Conservation (phyloP, 768 basidiomycete species). For the Heimioporus sp. region DNA sequence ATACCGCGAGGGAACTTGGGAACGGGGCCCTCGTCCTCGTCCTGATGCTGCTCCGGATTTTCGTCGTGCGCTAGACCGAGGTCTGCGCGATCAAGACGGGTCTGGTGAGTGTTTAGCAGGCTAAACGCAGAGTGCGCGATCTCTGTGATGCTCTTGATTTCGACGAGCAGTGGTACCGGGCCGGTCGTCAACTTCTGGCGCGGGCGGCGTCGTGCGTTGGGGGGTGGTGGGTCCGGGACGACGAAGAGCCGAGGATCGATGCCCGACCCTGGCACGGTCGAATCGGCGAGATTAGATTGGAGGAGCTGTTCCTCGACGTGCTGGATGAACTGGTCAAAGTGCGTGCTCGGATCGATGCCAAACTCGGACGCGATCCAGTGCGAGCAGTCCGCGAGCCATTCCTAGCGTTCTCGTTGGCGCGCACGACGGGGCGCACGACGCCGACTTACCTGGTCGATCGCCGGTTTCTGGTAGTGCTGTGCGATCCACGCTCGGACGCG, state of each 20-base stretch:
- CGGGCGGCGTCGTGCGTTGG: neutral
- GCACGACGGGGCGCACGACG: neutral
- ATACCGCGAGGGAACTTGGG: slow-evolving; percentile 82
- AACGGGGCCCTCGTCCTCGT: slow-evolving; percentile 65
- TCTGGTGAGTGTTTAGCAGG: slow-evolving; percentile 61
- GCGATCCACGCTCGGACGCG: slow-evolving; percentile 53
- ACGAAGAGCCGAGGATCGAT: slow-evolving; percentile 35
- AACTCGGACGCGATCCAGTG: slow-evolving; percentile 56
- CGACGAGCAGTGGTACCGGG: slow-evolving; percentile 59
- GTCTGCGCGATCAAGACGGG: slow-evolving; percentile 58
- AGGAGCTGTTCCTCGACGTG: slow-evolving; percentile 66
- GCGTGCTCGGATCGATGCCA: slow-evolving; percentile 42
- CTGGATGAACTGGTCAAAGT: slow-evolving; percentile 51
- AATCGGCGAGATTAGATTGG: slow-evolving; percentile 68
- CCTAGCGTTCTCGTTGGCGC: slow-evolving; percentile 37
- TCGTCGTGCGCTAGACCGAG: slow-evolving; percentile 37
- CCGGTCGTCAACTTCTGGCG: slow-evolving; percentile 29
- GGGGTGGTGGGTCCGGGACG: slow-evolving; percentile 3
- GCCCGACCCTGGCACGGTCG: slow-evolving; percentile 69
- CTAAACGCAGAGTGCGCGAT: slow-evolving; percentile 82
- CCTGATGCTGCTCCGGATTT: slow-evolving; percentile 31
- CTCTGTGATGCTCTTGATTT: slow-evolving; percentile 77
- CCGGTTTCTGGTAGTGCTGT: slow-evolving; percentile 55
- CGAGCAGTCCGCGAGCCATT: slow-evolving; percentile 76
- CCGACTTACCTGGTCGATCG: slow-evolving; percentile 55